phyloP scores from a whole-genome alignment of 78 protist species.

The Polysphondylium violaceum region DNA sequence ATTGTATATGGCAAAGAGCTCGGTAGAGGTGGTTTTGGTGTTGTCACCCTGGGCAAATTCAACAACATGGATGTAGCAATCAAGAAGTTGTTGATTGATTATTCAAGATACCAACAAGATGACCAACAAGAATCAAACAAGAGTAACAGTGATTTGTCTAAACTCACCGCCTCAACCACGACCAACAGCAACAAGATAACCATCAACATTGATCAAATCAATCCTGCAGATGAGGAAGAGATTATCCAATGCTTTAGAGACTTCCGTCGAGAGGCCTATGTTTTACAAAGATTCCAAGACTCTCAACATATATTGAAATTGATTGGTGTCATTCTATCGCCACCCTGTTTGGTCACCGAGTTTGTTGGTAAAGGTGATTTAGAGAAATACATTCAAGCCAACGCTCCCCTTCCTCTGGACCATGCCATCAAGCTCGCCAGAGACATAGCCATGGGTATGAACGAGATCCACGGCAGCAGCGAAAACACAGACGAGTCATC shows the following conservation, averaged over 20 bases:
- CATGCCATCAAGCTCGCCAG: conserved; percentile 27
- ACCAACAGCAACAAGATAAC: too few relatives aligned
- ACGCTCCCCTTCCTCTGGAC: conserved; percentile 8
- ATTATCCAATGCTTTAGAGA: conserved; percentile 25
- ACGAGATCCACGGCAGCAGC: conserved; percentile 73
- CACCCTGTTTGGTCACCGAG: conserved; percentile 37
- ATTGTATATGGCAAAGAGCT: conserved; percentile 17
- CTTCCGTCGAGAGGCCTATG: conserved; percentile 17
- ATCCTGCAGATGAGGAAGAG: conserved; percentile 33
- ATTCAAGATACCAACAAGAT: background rate
- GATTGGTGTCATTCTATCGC: background rate
- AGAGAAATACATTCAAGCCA: background rate
- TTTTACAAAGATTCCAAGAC: background rate
- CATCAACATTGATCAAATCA: background rate
- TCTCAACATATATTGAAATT: conserved; percentile 1
- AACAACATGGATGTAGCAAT: conserved; percentile 28
- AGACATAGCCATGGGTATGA: conserved; percentile 85
- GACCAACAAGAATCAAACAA: background rate
- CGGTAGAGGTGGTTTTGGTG: conserved; percentile 54
- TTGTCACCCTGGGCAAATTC: conserved; percentile 12
- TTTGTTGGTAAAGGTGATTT: conserved; percentile 13
- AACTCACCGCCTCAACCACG: too few relatives aligned
- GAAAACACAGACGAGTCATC: too few relatives aligned
- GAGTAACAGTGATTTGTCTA: background rate
- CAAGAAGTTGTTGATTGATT: conserved; percentile 3